Conservation (phyloP, 768 basidiomycete species). For the Auricularia cornea region DNA sequence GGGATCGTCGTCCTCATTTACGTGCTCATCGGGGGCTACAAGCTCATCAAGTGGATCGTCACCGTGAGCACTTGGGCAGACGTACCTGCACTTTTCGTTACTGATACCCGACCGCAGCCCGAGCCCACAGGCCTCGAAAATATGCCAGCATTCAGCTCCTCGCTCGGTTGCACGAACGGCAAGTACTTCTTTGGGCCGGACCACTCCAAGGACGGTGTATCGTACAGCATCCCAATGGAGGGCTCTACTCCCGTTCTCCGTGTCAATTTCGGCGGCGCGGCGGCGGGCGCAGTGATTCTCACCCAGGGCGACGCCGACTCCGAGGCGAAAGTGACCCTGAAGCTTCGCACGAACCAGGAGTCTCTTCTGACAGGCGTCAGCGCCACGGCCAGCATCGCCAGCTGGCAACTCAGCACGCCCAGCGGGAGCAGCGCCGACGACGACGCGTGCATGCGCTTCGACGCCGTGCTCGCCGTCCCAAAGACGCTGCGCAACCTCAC, state of each 20-base stretch:
- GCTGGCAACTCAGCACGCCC: conserved; percentile 19
- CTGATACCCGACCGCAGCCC: conserved; percentile 24
- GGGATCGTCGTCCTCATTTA: conserved; percentile 39
- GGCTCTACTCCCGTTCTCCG: conserved; percentile 30
- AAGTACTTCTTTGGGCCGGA: conserved; percentile 30
- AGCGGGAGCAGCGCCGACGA: background rate
- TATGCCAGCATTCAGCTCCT: conserved; percentile 48
- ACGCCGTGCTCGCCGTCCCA: conserved; percentile 44
- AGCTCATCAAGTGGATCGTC: conserved; percentile 39
- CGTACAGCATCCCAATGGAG: conserved; percentile 33
- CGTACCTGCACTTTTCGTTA: background rate
- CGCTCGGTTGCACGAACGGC: conserved; percentile 41
- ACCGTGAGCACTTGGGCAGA: conserved; percentile 34
- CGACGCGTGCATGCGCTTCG: conserved; percentile 43
- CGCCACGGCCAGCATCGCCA: conserved; percentile 28
- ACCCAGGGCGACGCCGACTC: conserved; percentile 41
- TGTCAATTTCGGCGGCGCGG: conserved; percentile 39
- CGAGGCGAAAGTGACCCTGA: conserved; percentile 26
- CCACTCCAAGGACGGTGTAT: conserved; percentile 25
- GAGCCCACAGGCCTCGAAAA: conserved; percentile 43
- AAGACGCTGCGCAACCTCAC: conserved; percentile 40
- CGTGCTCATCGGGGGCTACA: conserved; percentile 34
- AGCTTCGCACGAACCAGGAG: conserved; percentile 35
- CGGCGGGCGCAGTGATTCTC: conserved; percentile 44
- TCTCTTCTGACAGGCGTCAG: conserved; percentile 31